phyloP scores from a whole-genome alignment of 176 grass and related monocot genomes.

The Musa schizocarpa region DNA sequence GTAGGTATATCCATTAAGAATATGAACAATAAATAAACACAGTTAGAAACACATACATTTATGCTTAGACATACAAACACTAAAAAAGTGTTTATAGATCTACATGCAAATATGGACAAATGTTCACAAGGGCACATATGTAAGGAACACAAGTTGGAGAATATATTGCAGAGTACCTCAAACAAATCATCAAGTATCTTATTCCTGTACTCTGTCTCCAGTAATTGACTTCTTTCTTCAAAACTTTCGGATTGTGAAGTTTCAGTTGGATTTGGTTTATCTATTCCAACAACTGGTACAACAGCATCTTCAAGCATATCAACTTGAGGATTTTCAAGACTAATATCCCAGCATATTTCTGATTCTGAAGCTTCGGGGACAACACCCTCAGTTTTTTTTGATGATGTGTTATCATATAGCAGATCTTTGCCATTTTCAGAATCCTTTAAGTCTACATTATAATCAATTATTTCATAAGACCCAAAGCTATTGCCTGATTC shows the following conservation, averaged over 20 bases:
- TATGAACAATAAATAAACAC: too few species aligned
- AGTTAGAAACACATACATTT: too few species aligned
- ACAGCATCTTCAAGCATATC: conserved; percentile 15
- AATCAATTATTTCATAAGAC: conserved; percentile 73
- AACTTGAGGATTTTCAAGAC: conserved; percentile 42
- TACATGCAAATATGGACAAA: background rate
- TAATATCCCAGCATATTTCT: conserved; percentile 72
- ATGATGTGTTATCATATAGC: conserved; percentile 26
- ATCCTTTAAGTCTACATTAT: conserved; percentile 48
- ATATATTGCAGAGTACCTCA: conserved; percentile 39
- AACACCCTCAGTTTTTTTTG: conserved; percentile 26
- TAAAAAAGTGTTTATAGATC: background rate
- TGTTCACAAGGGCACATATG: background rate
- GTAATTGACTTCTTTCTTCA: conserved; percentile 69
- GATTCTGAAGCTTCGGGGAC: conserved; percentile 28
- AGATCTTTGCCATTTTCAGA: conserved; percentile 40
- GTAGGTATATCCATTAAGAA: background rate
- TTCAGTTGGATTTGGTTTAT: conserved; percentile 30
- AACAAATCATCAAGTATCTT: conserved; percentile 90
- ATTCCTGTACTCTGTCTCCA: conserved; percentile 87
- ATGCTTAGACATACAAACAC: background rate
- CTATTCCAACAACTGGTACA: conserved; percentile 24
- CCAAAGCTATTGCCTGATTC: conserved; percentile 56
- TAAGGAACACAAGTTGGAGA: background rate
- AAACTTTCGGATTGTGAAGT: conserved; percentile 19